Evolutionary conservation across 208 protist genomes (phyloP), one percentile per base, ranked within the genome.

Genomic region (Leishmania martiniquensis): DNA sequence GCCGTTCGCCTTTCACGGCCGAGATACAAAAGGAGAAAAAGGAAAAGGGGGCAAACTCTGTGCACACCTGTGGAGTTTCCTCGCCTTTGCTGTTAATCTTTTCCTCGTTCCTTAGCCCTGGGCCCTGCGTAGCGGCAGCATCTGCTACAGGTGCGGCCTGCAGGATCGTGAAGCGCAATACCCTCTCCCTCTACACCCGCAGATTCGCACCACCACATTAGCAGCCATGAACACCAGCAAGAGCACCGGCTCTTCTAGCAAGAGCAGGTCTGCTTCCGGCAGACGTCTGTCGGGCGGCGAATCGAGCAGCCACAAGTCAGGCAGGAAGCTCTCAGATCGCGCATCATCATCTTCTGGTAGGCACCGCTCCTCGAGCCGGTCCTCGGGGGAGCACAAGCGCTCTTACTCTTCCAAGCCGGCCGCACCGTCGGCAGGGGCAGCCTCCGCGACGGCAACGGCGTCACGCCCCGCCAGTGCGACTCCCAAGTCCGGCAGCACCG

Each of bases 361-460:
- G 34, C 78, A 76, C 71, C 77, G 71, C 71, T 65, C 52, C 60
- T 76, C 70, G 69, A 55, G 60, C 68, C 22, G 60, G n/a, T 76
- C 77, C 25, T 71, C 76, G 57, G 39, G 25, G 37, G 63, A 68
- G 25, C 68, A 47, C 51, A 76, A 65, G 47, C 69, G 59, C 51
- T 47, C 72, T 1, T 51, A 62, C 34, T 54, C 51, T 15, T 44
- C 72, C n/a, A 66, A 75, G 65, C 68, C 49, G 68, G 49, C 2
- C 22, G 45, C 68, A n/a, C 9, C 29, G n/a, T 10, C 25, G 15
- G 32, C 68, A 9, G 10, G 10, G 29, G n/a, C 54, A 32, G 25
- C 71, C 32, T 42, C 71, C n/a, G 2, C 37, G 9, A 22, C 37
- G 0, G 29, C 37, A 62, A 37, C 72, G 25, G 52, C 45, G 12